Base-by-base conservation (phyloP, 139 green algal species). In the Micractinium conductrix region DNA sequence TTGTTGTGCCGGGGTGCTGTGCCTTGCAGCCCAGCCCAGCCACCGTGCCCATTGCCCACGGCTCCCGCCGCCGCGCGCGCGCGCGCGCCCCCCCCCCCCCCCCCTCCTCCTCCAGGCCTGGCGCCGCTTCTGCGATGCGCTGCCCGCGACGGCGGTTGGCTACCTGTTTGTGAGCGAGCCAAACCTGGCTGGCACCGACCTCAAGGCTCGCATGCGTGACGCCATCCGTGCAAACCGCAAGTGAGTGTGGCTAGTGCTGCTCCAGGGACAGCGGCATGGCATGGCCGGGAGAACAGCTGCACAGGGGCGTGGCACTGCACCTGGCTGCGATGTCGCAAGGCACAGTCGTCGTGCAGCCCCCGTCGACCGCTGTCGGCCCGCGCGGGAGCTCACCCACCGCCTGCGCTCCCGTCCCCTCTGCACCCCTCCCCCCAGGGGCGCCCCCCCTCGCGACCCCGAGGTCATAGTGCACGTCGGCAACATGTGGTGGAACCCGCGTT, bases 401-500 rank as follows among this genome's bases (percentile, higher is more conserved):
- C n/a, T n/a, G n/a, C n/a, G n/a, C n/a, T n/a, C n/a, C n/a, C n/a
- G n/a, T n/a, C n/a, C n/a, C n/a, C n/a, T n/a, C n/a, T 67, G 45
- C 48, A 8, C 30, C 9, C 38, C 26, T 26, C 38, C 55, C 63
- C 78, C 65, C 86, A 91, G 84, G 70, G 44, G 40, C 6, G 85
- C 62, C 2, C 84, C 85, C 22, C 70, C 42, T 9, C 79, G 85
- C 16, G 89, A 92, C 62, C 85, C 86, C 3, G 84, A 91, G n/a
- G 91, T 95, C 16, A 89, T 92, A 21, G 76, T 76, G 50, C 70
- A 79, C 35, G 87, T 93, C 8, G 75, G 69, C 70, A 95, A 94
- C 91, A 95, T 95, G 92, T 95, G 92, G 92, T 94, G 63, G 43
- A 94, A 94, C 76, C 91, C 91, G 12, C 82, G 82, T 55, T 53